Evolutionary conservation across 805 yeast genomes (phyloP), one percentile per base, ranked within the genome.

Genomic region (Aciculoconidium aculeatum): DNA sequence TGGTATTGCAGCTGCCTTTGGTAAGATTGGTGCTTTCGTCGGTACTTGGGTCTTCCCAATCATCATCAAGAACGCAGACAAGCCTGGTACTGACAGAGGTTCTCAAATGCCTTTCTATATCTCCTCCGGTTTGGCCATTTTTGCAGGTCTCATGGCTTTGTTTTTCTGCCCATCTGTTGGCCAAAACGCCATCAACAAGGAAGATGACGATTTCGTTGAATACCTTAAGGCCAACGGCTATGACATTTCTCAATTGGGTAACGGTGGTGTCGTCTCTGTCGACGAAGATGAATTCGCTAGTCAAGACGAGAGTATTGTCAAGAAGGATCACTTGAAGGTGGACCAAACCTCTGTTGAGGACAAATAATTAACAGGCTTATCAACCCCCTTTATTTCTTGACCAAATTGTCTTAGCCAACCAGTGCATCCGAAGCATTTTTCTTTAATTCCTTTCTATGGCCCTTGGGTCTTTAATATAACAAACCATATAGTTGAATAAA

Each of bases 1-100:
- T 51, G 90, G 90, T 46, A 66, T 86, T 44, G 90, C 94, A 24
- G 95, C 96, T 33, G 95, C 95, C 13, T 45, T 77, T 31, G 96
- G 95, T 49, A 87, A 87, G 56, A 64, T 84, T 35, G 96, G 96
- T 51, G 96, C 95, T 2, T 86, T 87, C 49, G 81, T 78, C 15
- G 95, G 96, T 30, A 78, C 92, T 25, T 85, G 78, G 47, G 79
- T 80, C 21, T 88, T 88, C 72, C 95, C 95, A 25, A 71, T 75
- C 28, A 80, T 87, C 48, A 76, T 77, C 39, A 62, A 55, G 30
- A 65, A 73, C 40, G 74, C 74, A 31, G 69, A 72, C 24, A 83
- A 82, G 27, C 66, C 67, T 22, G 58, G 51, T 28, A 52, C 67
- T 7, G 56, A 64, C 34, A 43, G 52, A 31, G 90, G 88, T 39